phyloP scores from a whole-genome alignment of 129 eudicot genomes.

The Daucus carota region DNA sequence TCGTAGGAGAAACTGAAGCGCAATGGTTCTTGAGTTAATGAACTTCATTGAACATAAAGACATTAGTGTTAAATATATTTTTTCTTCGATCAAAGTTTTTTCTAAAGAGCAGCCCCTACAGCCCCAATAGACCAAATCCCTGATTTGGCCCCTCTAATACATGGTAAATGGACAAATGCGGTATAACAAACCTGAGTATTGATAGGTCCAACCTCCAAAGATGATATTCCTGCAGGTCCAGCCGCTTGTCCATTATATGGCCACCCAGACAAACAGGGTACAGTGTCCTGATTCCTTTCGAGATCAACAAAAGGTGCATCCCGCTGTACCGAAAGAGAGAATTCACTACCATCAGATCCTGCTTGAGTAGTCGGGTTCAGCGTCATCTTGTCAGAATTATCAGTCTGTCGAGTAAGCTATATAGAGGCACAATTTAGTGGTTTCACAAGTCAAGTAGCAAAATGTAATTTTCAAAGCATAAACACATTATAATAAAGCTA shows the following conservation, averaged over 20 bases:
- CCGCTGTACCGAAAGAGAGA: no score
- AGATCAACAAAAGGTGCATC: conserved; percentile 46
- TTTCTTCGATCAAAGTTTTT: no score
- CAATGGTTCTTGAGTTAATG: no score
- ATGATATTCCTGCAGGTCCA: conserved; percentile 33
- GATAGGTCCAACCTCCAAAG: conserved; percentile 44
- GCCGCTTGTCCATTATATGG: conserved; percentile 62
- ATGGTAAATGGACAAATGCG: background rate
- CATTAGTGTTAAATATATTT: no score
- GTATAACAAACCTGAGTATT: conserved; percentile 55
- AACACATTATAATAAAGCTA: background rate
- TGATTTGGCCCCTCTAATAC: background rate
- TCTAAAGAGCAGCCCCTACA: no score
- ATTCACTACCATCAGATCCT: conserved; percentile 11
- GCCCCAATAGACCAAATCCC: no score
- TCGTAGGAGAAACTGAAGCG: no score
- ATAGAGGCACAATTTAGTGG: background rate
- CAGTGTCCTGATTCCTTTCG: conserved; percentile 51
- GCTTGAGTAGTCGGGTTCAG: conserved; percentile 22
- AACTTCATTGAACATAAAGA: no score
- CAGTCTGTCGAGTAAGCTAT: conserved; percentile 26
- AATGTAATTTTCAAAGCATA: background rate
- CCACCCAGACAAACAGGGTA: conserved; percentile 29
- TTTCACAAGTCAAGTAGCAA: no score
- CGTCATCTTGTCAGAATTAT: conserved; percentile 45